These are phyloP conservation scores for Arthrocladium fulminans DNA, from an alignment of 2,329 filamentous ascomycete species.

Conservation along the genomic window DNA sequence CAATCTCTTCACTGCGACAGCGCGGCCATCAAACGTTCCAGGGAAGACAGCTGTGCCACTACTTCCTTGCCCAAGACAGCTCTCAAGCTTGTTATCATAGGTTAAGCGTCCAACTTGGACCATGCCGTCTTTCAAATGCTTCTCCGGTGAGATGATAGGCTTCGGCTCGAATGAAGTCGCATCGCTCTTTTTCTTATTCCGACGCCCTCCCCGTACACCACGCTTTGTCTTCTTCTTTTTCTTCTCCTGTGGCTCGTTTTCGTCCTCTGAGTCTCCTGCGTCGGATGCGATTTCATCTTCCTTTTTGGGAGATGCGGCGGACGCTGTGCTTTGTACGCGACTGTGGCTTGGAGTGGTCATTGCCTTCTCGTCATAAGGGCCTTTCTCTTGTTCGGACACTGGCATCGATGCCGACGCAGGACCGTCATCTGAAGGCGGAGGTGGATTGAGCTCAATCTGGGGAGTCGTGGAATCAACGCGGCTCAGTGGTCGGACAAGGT, in stretches of 20 bases:
- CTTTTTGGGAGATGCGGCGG: background rate
- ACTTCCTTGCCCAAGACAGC: slow-evolving; percentile 64
- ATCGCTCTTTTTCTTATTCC: slow-evolving; percentile 25
- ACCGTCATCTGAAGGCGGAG: background rate
- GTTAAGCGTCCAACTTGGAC: slow-evolving; percentile 53
- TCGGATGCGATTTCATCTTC: slow-evolving; percentile 20
- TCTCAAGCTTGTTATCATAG: slow-evolving; percentile 46
- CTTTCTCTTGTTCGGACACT: background rate
- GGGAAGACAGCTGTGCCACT: slow-evolving; percentile 96
- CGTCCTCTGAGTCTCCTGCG: slow-evolving; percentile 10
- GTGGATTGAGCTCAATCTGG: background rate
- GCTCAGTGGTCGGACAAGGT: too few relatives aligned
- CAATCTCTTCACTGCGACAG: slow-evolving; percentile 95
- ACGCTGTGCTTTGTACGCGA: background rate
- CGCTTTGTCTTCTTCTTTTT: slow-evolving; percentile 21
- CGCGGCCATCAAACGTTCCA: slow-evolving; percentile 85
- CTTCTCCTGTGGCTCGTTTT: slow-evolving; percentile 3
- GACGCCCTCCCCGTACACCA: slow-evolving; percentile 24
- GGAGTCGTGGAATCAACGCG: too few relatives aligned
- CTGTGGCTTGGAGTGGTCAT: background rate
- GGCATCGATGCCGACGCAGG: background rate
- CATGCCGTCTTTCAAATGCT: slow-evolving; percentile 51
- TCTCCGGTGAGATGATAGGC: slow-evolving; percentile 28
- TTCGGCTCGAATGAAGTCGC: slow-evolving; percentile 21
- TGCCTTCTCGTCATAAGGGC: too few relatives aligned